A percentile compares a stretch with the other conserved stretches of the same genome.
Conservation (phyloP, 2,329 filamentous ascomycete species). For the Nigrospora sphaerica region DNA sequence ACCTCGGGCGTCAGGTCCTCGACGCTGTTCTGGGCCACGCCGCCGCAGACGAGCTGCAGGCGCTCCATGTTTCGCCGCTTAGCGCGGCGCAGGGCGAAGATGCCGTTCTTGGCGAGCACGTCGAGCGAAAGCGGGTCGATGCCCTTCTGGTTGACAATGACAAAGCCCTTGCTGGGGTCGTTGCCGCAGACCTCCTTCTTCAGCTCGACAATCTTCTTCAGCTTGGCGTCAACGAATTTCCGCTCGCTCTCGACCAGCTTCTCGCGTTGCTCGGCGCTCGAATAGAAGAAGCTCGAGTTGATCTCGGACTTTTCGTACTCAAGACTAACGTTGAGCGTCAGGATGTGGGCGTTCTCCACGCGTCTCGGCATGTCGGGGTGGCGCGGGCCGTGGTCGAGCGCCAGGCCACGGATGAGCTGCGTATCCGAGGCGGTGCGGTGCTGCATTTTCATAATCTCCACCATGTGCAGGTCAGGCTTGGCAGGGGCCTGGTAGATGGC, state of each 20-base stretch:
- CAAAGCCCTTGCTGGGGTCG: slow-evolving; percentile 91
- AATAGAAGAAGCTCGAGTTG: slow-evolving; percentile 99
- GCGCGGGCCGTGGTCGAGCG: slow-evolving; percentile 88
- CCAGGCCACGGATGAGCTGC: slow-evolving; percentile 87
- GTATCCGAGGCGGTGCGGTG: slow-evolving; percentile 94
- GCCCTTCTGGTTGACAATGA: slow-evolving; percentile 98
- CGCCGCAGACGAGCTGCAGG: slow-evolving; percentile 89
- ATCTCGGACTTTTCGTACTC: slow-evolving; percentile 99
- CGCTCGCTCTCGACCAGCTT: slow-evolving; percentile 98
- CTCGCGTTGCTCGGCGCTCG: slow-evolving; percentile 89
- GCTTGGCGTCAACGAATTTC: slow-evolving; percentile 89
- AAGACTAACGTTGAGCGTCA: slow-evolving; percentile 91
- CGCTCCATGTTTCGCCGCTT: slow-evolving; percentile 99
- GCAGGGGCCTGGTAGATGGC: slow-evolving; percentile 83
- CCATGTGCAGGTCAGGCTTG: slow-evolving; percentile 97
- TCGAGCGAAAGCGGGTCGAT: slow-evolving; percentile 95
- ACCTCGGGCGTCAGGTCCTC: slow-evolving; percentile 84
- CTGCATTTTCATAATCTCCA: slow-evolving; percentile 99
- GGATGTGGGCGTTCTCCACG: slow-evolving; percentile 89
- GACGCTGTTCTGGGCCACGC: slow-evolving; percentile 88
- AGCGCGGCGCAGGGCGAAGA: slow-evolving; percentile 85
- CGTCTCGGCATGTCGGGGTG: slow-evolving; percentile 98
- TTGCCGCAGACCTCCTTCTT: slow-evolving; percentile 97
- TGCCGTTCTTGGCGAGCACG: slow-evolving; percentile 95
- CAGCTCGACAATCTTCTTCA: slow-evolving; percentile 94